Evolutionary conservation across 106 monocot species (phyloP).

Genomic region (Dactylorhiza incarnata): DNA sequence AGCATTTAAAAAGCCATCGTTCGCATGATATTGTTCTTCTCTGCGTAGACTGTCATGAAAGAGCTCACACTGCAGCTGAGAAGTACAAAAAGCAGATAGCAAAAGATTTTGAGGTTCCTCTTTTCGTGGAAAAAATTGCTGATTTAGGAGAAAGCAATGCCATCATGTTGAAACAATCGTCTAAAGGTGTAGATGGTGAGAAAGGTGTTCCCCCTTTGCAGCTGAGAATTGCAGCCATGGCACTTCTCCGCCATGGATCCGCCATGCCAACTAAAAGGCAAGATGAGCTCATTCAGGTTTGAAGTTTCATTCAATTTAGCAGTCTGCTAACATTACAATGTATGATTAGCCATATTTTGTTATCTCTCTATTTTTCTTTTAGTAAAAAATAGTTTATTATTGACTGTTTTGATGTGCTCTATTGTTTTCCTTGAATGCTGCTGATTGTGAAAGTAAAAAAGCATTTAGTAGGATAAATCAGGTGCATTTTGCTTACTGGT

Average conservation of each 20-base stretch:
- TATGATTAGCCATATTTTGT: background rate
- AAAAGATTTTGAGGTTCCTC: conserved; percentile 63
- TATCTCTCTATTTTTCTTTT: background rate
- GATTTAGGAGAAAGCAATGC: conserved; percentile 43
- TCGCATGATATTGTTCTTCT: conserved; percentile 97
- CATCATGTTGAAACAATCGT: conserved; percentile 13
- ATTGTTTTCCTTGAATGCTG: background rate
- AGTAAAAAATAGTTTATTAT: background rate
- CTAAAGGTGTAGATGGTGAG: conserved; percentile 17
- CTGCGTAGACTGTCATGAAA: conserved; percentile 97
- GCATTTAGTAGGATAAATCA: background rate
- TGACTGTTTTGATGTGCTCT: background rate
- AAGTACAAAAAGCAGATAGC: conserved; percentile 84
- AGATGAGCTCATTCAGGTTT: conserved; percentile 69
- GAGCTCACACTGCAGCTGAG: conserved; percentile 87
- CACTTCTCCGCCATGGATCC: conserved; percentile 82
- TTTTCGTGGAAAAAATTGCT: conserved; percentile 76
- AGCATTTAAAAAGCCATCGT: conserved; percentile 95
- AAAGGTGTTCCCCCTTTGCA: conserved; percentile 83
- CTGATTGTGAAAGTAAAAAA: background rate
- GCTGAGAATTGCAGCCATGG: conserved; percentile 91
- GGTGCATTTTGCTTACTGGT: background rate
- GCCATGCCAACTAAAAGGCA: conserved; percentile 61
- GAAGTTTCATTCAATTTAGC: background rate
- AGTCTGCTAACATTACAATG: background rate